Percentiles rank a stretch among this genome's conserved stretches.
phyloP scores from a whole-genome alignment of 306 rosid genomes.

The Elaeagnus macrophylla region DNA sequence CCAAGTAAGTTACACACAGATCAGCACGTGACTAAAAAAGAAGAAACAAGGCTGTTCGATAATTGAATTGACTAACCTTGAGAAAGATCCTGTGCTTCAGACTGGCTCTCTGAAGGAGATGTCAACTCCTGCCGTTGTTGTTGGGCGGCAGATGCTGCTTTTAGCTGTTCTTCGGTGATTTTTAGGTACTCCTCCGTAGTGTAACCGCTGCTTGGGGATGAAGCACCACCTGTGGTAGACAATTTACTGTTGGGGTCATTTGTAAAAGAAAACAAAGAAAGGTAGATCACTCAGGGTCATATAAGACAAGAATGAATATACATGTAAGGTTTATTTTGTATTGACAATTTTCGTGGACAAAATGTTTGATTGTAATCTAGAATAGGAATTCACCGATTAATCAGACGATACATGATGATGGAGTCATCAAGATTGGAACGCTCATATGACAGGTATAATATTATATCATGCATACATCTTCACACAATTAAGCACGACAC shows the following conservation, averaged over 20 bases:
- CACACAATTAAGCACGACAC: no score
- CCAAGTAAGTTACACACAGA: slow-evolving; percentile 7
- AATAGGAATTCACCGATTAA: no score
- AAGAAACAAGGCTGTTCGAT: not conserved
- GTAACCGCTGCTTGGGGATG: slow-evolving; percentile 44
- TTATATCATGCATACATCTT: no score
- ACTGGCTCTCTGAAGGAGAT: slow-evolving; percentile 25
- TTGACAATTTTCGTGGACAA: no score
- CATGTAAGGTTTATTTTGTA: no score
- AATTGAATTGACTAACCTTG: slow-evolving; percentile 36
- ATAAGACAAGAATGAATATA: no score
- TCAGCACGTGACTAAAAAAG: slow-evolving; percentile 3
- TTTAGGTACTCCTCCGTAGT: slow-evolving; percentile 70
- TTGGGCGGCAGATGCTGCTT: slow-evolving; percentile 45
- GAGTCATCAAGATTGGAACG: no score
- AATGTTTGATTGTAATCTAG: no score
- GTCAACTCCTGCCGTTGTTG: slow-evolving; percentile 39
- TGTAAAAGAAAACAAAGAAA: not conserved
- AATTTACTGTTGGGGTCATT: slow-evolving; percentile 9
- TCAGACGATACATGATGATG: no score
- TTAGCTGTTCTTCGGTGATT: slow-evolving; percentile 79
- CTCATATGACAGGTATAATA: no score
- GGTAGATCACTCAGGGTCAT: not conserved
- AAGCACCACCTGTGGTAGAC: slow-evolving; percentile 37
- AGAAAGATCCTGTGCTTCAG: slow-evolving; percentile 33